These are phyloP conservation scores for Zanthoxylum bungeanum DNA, from an alignment of 345 rosid genomes.

Conservation along the genomic window DNA sequence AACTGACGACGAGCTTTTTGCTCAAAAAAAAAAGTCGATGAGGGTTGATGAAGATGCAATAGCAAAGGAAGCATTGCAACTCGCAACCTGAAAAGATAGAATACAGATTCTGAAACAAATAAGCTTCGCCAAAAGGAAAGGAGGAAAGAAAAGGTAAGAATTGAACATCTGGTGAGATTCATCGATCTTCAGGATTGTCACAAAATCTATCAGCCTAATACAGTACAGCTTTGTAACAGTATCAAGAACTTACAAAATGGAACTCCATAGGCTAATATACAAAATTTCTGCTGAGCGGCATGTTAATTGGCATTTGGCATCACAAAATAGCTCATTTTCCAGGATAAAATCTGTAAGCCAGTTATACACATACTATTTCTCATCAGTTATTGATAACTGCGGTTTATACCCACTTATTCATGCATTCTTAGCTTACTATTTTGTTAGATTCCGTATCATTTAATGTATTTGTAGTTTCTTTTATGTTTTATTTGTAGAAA, in stretches of 20 bases:
- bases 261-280: background rate
- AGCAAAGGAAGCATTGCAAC: conserved; percentile 73
- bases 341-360: background rate
- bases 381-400: too few species aligned
- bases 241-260: background rate
- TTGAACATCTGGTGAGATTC: background rate
- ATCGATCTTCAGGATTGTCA: background rate
- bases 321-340: background rate
- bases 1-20: conserved; percentile 39
- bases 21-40: conserved; percentile 68
- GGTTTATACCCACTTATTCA: too few species aligned
- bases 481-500: too few species aligned
- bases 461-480: too few species aligned
- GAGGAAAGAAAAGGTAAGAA: background rate
- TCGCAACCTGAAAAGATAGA: conserved; percentile 52
- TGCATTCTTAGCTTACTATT: too few species aligned
- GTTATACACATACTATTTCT: background rate
- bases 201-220: background rate
- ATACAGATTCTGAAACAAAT: conserved; percentile 17
- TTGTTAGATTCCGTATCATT: too few species aligned
- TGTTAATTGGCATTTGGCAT: background rate
- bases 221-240: background rate
- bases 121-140: background rate
- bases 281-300: background rate
- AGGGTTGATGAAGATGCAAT: conserved; percentile 94